Base-by-base conservation (phyloP, 495 filamentous ascomycete species). In the Podospora anserina region DNA sequence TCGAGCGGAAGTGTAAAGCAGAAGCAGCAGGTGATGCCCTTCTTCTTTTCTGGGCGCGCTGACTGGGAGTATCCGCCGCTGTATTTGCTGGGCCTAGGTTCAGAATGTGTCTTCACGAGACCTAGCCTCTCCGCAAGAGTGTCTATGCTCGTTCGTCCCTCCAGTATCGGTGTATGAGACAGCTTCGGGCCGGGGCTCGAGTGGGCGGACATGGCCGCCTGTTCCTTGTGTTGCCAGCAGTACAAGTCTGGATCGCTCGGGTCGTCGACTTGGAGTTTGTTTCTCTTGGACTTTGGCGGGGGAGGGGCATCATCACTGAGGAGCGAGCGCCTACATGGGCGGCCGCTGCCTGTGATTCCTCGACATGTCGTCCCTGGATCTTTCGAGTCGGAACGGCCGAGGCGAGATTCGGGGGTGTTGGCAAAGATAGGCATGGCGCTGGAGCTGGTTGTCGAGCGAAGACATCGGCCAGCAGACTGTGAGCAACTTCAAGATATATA, bases 141-240 rank as follows among this genome's bases (percentile, higher is more conserved):
- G 77, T 97, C 93, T 59, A 96, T 85, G 74, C 93, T 97, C 54
- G 86, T 88, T 65, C 90, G 83, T 64, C 87, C 80, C 71, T 88
- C 82, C 27, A 87, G 68, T 6, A 82, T 79, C 0, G 78, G 75
- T 15, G 71, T 77, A 15, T 72, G 66, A 26, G 74, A 70, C 55
- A 71, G 64, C 53, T 73, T 70, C 9, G 80, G 75, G 4, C 79
- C 81, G 0, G 82, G 78, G 53, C 75, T 83, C 30, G 82, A 82
- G 11, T 70, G 69, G 5, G 81, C 75, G 19, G 81, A 80, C 49
- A 75, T 67, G 60, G 70, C 78, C 23, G 92, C 92, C 77, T 99
- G 95, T 68, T 96, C 92, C 71, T 92, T 92, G 78, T 99, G 95
- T 74, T 96, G 91, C 90, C 92, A 96, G 83, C 95, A 99, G 76